Base-by-base conservation (phyloP, 768 basidiomycete species). In the Mycena amicta region DNA sequence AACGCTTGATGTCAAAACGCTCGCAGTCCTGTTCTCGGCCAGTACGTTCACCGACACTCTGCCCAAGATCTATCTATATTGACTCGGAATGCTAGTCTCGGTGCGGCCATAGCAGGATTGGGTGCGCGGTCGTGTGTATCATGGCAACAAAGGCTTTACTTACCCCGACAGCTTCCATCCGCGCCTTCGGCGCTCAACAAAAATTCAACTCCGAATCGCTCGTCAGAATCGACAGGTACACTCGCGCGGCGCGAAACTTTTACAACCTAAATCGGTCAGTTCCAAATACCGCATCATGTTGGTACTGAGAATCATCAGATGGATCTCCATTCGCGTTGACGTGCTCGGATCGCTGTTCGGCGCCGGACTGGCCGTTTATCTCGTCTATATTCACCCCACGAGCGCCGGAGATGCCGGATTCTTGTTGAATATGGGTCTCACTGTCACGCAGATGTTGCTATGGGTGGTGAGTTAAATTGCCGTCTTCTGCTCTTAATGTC, bases 131-230 rank as follows among this genome's bases (percentile, higher is more conserved):
- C n/a, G n/a, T n/a, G n/a, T 33, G 4, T 22, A 20, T 29, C 26
- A 31, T 25, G 47, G 16, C 26, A n/a, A 20, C 18, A 15, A 33
- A 5, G 29, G 16, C 15, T 43, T 26, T 13, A 22, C 4, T 47
- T 60, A 37, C 40, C 20, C 33, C n/a, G 3, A n/a, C 28, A 82
- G 81, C 70, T 16, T 81, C 86, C 5, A 84, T 91, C 52, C 78
- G 88, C 18, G 89, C 89, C 0, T 91, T 86, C 66, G 83, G 83
- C 3, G 84, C 83, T 6, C 78, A 88, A 68, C 67, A 72, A 27
- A 50, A 67, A 2, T 86, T 79, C 72, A 78, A 66, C 60, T 53
- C 55, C 40, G 77, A 83, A 61, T 78, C 81, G 3, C 67, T 80
- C 29, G 69, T 72, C 45, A 76, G 83, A 11, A 83, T 88, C 43